Evolutionary conservation across 495 filamentous ascomycete species (phyloP).

Genomic region (Penicillium coffeae): DNA sequence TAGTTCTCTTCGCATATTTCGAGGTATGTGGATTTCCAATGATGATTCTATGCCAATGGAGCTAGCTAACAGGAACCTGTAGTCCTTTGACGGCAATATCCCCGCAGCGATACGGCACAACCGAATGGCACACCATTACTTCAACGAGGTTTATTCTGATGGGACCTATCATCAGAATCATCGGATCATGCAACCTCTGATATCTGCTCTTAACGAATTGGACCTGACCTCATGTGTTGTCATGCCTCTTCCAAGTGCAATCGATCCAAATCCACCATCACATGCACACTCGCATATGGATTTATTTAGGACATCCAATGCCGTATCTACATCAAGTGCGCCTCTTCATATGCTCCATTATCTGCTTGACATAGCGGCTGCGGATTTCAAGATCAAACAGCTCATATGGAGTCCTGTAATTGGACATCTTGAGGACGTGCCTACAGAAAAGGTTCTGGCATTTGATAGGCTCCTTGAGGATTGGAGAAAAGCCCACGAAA

Average conservation of each 20-base stretch:
- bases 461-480: background rate
- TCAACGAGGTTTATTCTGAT: background rate
- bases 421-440: background rate
- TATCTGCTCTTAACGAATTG: conserved; percentile 5
- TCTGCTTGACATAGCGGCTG: conserved; percentile 5
- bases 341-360: conserved; percentile 4
- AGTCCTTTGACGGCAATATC: conserved; percentile 10
- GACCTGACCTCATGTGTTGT: conserved; percentile 5
- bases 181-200: background rate
- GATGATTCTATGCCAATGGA: background rate
- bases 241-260: conserved; percentile 1
- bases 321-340: background rate
- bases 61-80: background rate
- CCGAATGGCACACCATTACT: conserved; percentile 5
- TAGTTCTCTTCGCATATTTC: conserved; percentile 9
- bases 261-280: background rate
- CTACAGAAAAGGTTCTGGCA: background rate
- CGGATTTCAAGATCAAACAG: conserved; percentile 5
- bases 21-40: conserved; percentile 1
- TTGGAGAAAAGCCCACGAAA: conserved; percentile 3
- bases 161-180: background rate
- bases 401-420: conserved; percentile 3
- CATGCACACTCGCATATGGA: background rate
- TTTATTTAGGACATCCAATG: background rate
- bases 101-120: conserved; percentile 8